Evolutionary conservation across 805 yeast species (phyloP).

Genomic region (Yarrowia yakushimensis): DNA sequence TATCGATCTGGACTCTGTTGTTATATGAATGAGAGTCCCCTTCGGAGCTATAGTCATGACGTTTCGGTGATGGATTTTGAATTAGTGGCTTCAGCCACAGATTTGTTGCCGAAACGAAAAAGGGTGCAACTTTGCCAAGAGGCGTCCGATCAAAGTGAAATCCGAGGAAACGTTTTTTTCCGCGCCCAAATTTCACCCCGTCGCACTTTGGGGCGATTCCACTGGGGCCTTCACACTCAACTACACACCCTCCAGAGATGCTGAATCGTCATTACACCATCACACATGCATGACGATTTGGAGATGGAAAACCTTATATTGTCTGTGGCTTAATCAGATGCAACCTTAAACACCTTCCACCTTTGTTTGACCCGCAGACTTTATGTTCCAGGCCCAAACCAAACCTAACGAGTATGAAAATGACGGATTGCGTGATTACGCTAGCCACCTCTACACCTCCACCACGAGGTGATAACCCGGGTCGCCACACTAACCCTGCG

Average conservation of each 20-base stretch:
- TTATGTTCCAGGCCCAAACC: neutral
- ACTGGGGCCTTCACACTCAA: neutral
- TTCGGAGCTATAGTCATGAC: neutral
- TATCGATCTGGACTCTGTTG: neutral
- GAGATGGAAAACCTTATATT: neutral
- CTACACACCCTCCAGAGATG: neutral
- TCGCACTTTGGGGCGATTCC: neutral
- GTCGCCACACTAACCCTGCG: neutral
- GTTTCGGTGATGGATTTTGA: neutral
- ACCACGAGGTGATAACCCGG: neutral
- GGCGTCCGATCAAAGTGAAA: neutral
- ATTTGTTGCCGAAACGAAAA: neutral
- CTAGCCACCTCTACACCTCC: neutral
- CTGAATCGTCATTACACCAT: slow-evolving; percentile 19
- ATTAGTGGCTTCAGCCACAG: slow-evolving; percentile 22
- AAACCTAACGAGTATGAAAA: neutral
- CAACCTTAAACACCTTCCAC: neutral
- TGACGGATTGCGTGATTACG: neutral
- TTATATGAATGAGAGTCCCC: neutral
- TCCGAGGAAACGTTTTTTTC: neutral
- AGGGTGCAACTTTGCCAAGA: neutral
- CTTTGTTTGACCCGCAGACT: slow-evolving; percentile 6
- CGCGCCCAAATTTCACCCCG: no score
- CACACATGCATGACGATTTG: slow-evolving; percentile 17
- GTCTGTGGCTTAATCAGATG: slow-evolving; percentile 22